phyloP scores from a whole-genome alignment of 495 filamentous ascomycete species.

The Penicillium flavigenum region DNA sequence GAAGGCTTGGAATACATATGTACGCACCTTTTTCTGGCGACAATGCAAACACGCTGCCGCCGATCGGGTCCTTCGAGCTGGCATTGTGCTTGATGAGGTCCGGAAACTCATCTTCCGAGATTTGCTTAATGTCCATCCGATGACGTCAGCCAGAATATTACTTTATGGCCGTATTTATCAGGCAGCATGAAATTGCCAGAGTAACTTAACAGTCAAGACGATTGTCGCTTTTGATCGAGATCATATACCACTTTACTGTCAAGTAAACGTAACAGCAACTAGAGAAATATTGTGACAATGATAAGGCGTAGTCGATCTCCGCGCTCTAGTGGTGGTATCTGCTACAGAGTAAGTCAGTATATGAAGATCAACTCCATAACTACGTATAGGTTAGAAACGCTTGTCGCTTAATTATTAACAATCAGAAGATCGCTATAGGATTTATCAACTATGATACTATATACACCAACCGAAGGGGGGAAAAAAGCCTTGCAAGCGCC shows the following conservation, averaged over 20 bases:
- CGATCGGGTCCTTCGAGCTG: slow-evolving; percentile 25
- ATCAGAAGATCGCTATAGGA: neutral
- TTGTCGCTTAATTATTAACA: neutral
- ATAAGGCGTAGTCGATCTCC: too few relatives aligned
- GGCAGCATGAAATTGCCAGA: neutral
- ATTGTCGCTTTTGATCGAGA: too few relatives aligned
- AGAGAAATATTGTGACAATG: neutral
- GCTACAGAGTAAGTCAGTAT: too few relatives aligned
- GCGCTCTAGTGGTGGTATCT: too few relatives aligned
- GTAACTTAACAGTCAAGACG: too few relatives aligned
- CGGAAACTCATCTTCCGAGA: slow-evolving; percentile 12
- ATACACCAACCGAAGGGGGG: neutral
- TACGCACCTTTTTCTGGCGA: slow-evolving; percentile 31
- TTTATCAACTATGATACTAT: neutral
- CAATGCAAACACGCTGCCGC: slow-evolving; percentile 32
- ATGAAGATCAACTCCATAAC: too few relatives aligned
- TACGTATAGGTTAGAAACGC: neutral
- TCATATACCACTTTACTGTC: too few relatives aligned
- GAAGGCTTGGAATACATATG: neutral
- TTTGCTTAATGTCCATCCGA: neutral
- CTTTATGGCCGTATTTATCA: neutral
- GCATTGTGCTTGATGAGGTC: slow-evolving; percentile 15
- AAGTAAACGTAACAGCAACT: too few relatives aligned
- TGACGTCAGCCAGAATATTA: slow-evolving; percentile 4
- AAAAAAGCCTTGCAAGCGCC: neutral